Evolutionary conservation across 1,139 yeast genomes (phyloP).

Genomic region (Taphrina communis): DNA sequence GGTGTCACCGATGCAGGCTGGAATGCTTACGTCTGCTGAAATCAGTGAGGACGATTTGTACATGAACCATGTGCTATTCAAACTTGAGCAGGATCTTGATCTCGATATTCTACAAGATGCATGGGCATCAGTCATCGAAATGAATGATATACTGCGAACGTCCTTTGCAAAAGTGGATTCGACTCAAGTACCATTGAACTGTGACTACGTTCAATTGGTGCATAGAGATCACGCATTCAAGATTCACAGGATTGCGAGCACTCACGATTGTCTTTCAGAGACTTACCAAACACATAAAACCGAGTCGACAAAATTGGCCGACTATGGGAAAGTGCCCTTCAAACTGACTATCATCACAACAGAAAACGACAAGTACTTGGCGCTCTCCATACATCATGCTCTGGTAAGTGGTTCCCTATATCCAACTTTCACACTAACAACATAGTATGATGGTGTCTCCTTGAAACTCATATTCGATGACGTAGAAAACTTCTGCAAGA

Average conservation of each 20-base stretch:
- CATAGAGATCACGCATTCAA: background rate
- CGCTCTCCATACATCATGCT: constrained; percentile 46
- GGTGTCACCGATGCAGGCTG: constrained; percentile 48
- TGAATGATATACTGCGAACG: constrained; percentile 45
- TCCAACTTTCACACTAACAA: background rate
- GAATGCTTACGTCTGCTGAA: constrained; percentile 44
- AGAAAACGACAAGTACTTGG: constrained; percentile 32
- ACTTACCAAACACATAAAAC: background rate
- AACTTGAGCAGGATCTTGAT: constrained; percentile 39
- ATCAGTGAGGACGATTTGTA: constrained; percentile 42
- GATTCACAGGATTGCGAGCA: background rate
- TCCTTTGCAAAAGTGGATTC: constrained; percentile 31
- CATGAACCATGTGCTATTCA: constrained; percentile 45
- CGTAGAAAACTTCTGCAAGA: background rate
- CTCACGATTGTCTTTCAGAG: background rate
- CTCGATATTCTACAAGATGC: constrained; percentile 41
- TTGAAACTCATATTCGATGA: constrained; percentile 19
- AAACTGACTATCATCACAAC: constrained; percentile 13
- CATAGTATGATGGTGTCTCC: constrained; percentile 27
- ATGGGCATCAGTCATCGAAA: constrained; percentile 42
- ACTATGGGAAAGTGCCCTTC: background rate
- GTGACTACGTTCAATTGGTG: constrained; percentile 3
- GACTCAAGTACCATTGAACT: background rate
- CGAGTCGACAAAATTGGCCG: background rate
- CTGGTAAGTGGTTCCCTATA: constrained; percentile 17